Percentiles rank a stretch among this genome's conserved stretches.
phyloP scores from a whole-genome alignment of 2,329 filamentous ascomycete species.

The Sphaerulina musiva region DNA sequence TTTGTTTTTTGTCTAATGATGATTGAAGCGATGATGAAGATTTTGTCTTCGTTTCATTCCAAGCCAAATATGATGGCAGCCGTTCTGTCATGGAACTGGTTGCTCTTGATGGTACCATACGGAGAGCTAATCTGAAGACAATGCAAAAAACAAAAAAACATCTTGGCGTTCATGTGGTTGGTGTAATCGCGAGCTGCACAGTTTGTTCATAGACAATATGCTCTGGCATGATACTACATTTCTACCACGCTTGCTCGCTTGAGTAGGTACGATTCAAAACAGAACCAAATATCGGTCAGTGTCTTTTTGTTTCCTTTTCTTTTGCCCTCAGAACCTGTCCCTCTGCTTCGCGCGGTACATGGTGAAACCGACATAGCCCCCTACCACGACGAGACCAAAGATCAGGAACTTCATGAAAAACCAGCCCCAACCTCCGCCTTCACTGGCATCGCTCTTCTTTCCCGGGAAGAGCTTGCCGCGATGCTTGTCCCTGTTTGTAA shows the following conservation, averaged over 20 bases:
- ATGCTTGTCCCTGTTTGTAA: constrained; percentile 35
- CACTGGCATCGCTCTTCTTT: constrained; percentile 40
- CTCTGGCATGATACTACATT: constrained; percentile 6
- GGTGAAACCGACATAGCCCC: constrained; percentile 79
- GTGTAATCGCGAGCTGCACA: neutral
- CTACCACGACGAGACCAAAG: constrained; percentile 62
- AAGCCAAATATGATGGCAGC: constrained; percentile 33
- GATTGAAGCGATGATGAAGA: constrained; percentile 13
- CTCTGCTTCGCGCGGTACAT: constrained; percentile 60
- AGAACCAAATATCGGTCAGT: neutral
- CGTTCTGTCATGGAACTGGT: constrained; percentile 24
- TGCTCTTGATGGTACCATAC: constrained; percentile 27
- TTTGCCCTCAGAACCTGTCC: constrained; percentile 39
- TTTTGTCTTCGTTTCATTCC: constrained; percentile 3
- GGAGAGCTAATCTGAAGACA: constrained; percentile 34
- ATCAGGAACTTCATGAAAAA: constrained; percentile 77
- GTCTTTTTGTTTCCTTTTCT: neutral
- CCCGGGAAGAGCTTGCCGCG: constrained; percentile 25
- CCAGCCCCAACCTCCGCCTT: constrained; percentile 57
- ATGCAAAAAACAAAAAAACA: neutral
- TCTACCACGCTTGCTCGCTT: constrained; percentile 3
- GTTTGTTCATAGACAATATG: constrained; percentile 8
- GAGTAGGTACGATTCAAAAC: neutral
- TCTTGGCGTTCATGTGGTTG: neutral
- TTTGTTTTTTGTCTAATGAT: constrained; percentile 25